These are phyloP conservation scores for Fistulinella cinereoalba DNA, from an alignment of 1,284 basidiomycete species.

Conservation along the genomic window DNA sequence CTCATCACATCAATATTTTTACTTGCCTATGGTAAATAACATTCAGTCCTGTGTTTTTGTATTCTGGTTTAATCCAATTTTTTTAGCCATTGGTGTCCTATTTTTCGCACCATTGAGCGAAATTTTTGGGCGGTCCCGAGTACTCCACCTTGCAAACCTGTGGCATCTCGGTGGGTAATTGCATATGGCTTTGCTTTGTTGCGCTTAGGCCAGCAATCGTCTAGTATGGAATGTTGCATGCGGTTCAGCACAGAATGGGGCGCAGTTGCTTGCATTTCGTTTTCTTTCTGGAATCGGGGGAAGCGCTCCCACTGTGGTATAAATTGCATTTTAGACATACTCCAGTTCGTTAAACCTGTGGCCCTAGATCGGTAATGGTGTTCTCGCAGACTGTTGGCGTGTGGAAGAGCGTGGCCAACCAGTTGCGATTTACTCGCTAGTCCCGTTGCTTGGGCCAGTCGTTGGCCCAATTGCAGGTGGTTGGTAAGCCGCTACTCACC, in stretches of 20 bases:
- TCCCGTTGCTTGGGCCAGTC: slow-evolving; percentile 54
- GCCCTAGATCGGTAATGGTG: slow-evolving; percentile 61
- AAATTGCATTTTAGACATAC: slow-evolving; percentile 18
- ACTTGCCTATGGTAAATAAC: slow-evolving; percentile 54
- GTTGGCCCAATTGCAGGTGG: slow-evolving; percentile 63
- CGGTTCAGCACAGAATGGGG: slow-evolving; percentile 57
- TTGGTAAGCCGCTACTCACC: slow-evolving; percentile 38
- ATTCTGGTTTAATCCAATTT: slow-evolving; percentile 13
- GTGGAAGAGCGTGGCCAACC: slow-evolving; percentile 67
- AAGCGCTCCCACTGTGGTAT: slow-evolving; percentile 58
- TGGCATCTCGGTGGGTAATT: slow-evolving; percentile 52
- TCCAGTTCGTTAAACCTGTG: not conserved
- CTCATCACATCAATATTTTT: slow-evolving; percentile 69
- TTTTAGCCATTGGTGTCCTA: slow-evolving; percentile 47
- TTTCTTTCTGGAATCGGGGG: slow-evolving; percentile 65
- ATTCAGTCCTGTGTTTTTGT: not conserved
- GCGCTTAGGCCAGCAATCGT: not conserved
- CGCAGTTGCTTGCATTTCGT: slow-evolving; percentile 62
- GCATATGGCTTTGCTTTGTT: slow-evolving; percentile 10
- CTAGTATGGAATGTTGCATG: slow-evolving; percentile 66
- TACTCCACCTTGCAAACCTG: slow-evolving; percentile 51
- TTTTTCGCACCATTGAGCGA: slow-evolving; percentile 58
- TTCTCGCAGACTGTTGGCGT: slow-evolving; percentile 69
- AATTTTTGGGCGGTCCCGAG: slow-evolving; percentile 47
- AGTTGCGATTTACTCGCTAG: slow-evolving; percentile 66